Evolutionary conservation across 2,329 filamentous ascomycete genomes (phyloP), one percentile per base, ranked within the genome.

Genomic region (Aspergillus fumigatiaffinis): DNA sequence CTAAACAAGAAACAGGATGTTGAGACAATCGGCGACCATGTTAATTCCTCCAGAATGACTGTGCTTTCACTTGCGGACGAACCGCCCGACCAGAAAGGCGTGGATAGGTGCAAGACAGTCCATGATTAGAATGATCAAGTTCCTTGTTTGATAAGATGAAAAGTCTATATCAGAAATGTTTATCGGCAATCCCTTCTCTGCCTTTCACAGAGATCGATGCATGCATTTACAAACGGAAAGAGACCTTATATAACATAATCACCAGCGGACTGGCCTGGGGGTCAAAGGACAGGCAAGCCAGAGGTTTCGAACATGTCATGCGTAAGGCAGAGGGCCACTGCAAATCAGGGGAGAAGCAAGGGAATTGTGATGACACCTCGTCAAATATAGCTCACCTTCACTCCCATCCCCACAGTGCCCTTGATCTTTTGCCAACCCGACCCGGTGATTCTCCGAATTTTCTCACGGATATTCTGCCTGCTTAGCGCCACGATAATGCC

Each of bases 381-480:
- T 59, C 62, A 97, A 59, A 99, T 95, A 77, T 97, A 97, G 72
- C 90, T 96, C 68, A 97, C 92, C 79, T 97, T 97, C 62, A 95
- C 90, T 2, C 93, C 94, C 93, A 97, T 97, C 1, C 92, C 92
- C 4, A 93, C 87, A 0, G 94, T 97, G 49, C 86, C 83, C 71
- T 84, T 86, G 44, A 96, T 78, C 77, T 96, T 97, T 54, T 84
- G 83, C 91, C 91, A 96, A 9, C 86, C 86, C 28, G 82, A 79
- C 42, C 83, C 84, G 47, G 95, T 70, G 41, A 92, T 79, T 55
- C 87, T 82, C 70, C 86, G 82, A 38, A 97, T 74, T 62, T 89
- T 84, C 63, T 95, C 87, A 44, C 92, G 84, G 14, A 96, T 79
- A 68, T 89, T 88, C 66, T 84, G 83, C 66, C 90, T 83, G 57